Evolutionary conservation across 164 flowering plant genomes (phyloP).

Genomic region (Stephania cephalantha): DNA sequence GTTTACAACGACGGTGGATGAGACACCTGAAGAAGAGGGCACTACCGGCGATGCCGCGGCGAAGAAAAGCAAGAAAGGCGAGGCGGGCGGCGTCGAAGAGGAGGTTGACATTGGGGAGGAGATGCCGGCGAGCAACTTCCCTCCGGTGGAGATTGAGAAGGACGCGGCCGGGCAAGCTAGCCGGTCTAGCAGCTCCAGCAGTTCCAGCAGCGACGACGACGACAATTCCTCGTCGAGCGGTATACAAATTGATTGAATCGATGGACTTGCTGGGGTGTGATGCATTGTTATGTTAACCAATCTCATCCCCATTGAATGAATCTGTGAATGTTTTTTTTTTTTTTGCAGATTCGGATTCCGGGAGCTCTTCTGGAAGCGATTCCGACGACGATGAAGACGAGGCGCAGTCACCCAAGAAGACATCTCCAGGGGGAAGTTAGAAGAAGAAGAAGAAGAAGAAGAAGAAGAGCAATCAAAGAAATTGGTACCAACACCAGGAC

Average conservation of each 20-base stretch:
- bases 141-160: constrained; percentile 74
- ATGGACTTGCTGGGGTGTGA: not conserved
- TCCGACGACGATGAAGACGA: constrained; percentile 45
- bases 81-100: constrained; percentile 21
- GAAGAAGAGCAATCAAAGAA: not conserved
- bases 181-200: constrained; percentile 44
- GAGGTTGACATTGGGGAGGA: constrained; percentile 43
- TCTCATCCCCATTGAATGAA: not conserved
- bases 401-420: constrained; percentile 30
- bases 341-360: constrained; percentile 80
- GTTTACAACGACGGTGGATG: constrained; percentile 23
- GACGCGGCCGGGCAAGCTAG: constrained; percentile 29
- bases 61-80: constrained; percentile 15
- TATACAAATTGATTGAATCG: constrained; percentile 16
- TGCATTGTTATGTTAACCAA: not conserved
- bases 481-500: not conserved
- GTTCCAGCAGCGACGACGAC: constrained; percentile 45
- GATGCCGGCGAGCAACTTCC: constrained; percentile 29
- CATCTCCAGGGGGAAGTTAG: not conserved
- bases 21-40: constrained; percentile 18
- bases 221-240: constrained; percentile 68
- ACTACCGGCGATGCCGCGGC: not conserved
- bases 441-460: not conserved
- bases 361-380: constrained; percentile 50
- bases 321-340: not conserved